Base-by-base conservation (phyloP, 2,329 filamentous ascomycete species). In the Colletotrichum sp. region DNA sequence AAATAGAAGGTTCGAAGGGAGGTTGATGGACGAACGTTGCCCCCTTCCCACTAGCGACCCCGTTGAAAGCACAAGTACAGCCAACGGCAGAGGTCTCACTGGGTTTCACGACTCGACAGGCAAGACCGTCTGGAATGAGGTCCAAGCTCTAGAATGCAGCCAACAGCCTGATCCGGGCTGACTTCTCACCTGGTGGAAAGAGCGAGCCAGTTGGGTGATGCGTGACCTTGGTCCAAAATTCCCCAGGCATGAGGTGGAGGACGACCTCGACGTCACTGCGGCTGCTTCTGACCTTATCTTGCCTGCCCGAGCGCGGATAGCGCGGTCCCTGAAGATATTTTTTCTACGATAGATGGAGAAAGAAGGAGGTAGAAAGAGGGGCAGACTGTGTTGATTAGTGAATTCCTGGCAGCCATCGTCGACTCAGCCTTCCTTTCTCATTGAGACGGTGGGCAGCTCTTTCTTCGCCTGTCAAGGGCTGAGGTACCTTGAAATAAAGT, bases 1-100 rank as follows among this genome's bases (percentile, higher is more conserved):
- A 64, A 73, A 75, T 59, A 69, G 74, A 74, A 74, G 59, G 64
- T 65, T 65, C 28, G 70, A 74, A 76, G 74, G 74, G 74, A 76
- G 74, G 28, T 44, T 16, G 22, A n/a, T 59, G 55, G 34, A 36
- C 24, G 59, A 59, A 69, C 22, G 74, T 74, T 73, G 64, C 73
- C 69, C 69, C 63, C 73, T 63, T 72, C 64, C 63, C 57, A 71
- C 63, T 67, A 26, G 52, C 64, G 48, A 44, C 62, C 63, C 30
- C 68, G 72, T 75, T 72, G 62, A 67, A 75, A 67, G 69, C 39
- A 75, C 65, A 65, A 74, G 26, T 60, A 65, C 13, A 22, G 48
- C 59, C 68, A 44, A 59, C 59, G 59, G 36, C 30, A 48, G 32
- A 68, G 34, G 63, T 75, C 52, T 75, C 63, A 72, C 63, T n/a